phyloP scores from a whole-genome alignment of 495 filamentous ascomycete genomes.

The Melanomma pulvis-pyrius region DNA sequence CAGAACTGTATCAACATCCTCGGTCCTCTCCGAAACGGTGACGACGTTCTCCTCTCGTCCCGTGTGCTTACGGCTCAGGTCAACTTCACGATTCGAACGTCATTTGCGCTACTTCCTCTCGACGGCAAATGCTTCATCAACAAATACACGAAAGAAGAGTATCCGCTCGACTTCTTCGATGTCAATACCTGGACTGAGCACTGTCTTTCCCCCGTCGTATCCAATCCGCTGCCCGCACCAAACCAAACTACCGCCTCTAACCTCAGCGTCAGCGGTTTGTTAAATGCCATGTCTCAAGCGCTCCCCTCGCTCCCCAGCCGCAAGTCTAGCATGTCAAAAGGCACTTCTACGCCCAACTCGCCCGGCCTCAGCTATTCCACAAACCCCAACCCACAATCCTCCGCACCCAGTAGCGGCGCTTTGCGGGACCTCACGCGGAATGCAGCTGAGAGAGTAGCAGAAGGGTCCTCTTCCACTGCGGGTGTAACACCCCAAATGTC shows the following conservation, averaged over 20 bases:
- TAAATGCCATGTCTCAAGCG: constrained; percentile 50
- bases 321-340: constrained; percentile 36
- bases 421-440: constrained; percentile 33
- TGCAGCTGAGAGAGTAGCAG: constrained; percentile 29
- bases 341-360: constrained; percentile 4
- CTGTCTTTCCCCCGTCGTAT: constrained; percentile 76
- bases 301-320: constrained; percentile 40
- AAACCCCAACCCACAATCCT: constrained; percentile 7
- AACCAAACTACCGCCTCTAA: constrained; percentile 11
- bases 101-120: constrained; percentile 82
- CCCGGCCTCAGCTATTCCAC: neutral
- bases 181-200: constrained; percentile 77
- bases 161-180: constrained; percentile 84
- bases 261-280: constrained; percentile 44
- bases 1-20: constrained; percentile 88
- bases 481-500: constrained; percentile 31
- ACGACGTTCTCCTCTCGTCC: constrained; percentile 86
- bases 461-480: neutral
- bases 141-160: constrained; percentile 77
- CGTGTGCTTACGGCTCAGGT: constrained; percentile 92
- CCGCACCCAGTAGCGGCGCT: constrained; percentile 8
- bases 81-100: constrained; percentile 89
- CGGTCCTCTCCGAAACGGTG: constrained; percentile 85
- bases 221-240: constrained; percentile 56
- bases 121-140: constrained; percentile 89